phyloP scores from a whole-genome alignment of 257 asterid genomes.

The Rubia yunnanensis region DNA sequence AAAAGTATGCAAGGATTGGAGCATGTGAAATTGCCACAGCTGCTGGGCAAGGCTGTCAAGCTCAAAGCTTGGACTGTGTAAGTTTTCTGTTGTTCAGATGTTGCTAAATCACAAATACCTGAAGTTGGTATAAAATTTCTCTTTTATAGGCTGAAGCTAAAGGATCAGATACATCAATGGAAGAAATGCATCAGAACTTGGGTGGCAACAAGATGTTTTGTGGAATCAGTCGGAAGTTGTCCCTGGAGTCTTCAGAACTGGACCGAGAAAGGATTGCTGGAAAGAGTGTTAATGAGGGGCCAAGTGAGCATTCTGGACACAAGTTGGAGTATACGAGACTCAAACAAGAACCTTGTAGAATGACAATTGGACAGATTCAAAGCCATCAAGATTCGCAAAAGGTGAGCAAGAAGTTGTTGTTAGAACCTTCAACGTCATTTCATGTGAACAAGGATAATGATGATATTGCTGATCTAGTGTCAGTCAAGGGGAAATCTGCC shows the following conservation, averaged over 20 bases:
- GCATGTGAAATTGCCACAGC: slow-evolving; percentile 26
- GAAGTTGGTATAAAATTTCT: slow-evolving; percentile 1
- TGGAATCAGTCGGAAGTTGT: slow-evolving; percentile 46
- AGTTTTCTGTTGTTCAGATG: slow-evolving; percentile 12
- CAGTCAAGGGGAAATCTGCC: slow-evolving; percentile 19
- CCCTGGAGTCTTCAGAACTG: slow-evolving; percentile 36
- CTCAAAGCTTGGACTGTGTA: slow-evolving; percentile 31
- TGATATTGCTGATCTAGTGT: slow-evolving; percentile 12
- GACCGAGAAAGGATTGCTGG: slow-evolving; percentile 18
- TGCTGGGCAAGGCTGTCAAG: slow-evolving; percentile 23
- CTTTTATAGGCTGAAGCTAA: slow-evolving; percentile 33
- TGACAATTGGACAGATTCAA: slow-evolving; percentile 10
- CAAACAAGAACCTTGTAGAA: slow-evolving; percentile 21
- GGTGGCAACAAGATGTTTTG: slow-evolving; percentile 19
- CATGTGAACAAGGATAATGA: too few species aligned
- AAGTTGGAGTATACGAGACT: slow-evolving; percentile 18
- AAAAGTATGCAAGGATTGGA: slow-evolving; percentile 50
- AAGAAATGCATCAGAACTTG: slow-evolving; percentile 13
- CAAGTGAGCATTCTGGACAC: slow-evolving; percentile 14
- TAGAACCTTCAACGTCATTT: slow-evolving; percentile 29
- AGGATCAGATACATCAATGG: slow-evolving; percentile 25
- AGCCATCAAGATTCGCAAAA: slow-evolving; percentile 14
- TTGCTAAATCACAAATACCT: not conserved
- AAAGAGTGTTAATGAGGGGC: slow-evolving; percentile 15
- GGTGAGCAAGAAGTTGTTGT: slow-evolving; percentile 27